These are phyloP conservation scores for Fusarium odoratissimum DNA, from an alignment of 2,329 filamentous ascomycete genomes.

Conservation along the genomic window DNA sequence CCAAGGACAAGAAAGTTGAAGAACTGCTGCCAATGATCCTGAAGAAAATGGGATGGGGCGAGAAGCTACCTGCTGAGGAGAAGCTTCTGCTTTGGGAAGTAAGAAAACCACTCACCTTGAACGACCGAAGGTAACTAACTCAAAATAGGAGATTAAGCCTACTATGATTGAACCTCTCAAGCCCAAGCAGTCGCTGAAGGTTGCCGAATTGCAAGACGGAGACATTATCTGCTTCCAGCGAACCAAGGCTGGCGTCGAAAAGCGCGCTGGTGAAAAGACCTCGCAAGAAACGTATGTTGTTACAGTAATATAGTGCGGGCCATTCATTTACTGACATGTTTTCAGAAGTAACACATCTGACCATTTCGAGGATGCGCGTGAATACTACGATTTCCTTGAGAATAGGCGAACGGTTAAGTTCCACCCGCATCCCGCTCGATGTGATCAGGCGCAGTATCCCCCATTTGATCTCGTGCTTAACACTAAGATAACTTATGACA, in stretches of 20 bases:
- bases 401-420: slow-evolving; percentile 86
- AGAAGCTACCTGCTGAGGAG: slow-evolving; percentile 73
- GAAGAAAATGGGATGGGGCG: slow-evolving; percentile 86
- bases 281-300: slow-evolving; percentile 49
- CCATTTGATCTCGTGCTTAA: slow-evolving; percentile 83
- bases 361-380: slow-evolving; percentile 76
- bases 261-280: slow-evolving; percentile 45
- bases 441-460: slow-evolving; percentile 68
- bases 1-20: slow-evolving; percentile 86
- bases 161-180: slow-evolving; percentile 97
- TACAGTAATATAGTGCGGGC: neutral
- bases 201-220: slow-evolving; percentile 95
- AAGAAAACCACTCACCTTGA: slow-evolving; percentile 36
- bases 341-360: slow-evolving; percentile 54
- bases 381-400: slow-evolving; percentile 93
- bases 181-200: slow-evolving; percentile 86
- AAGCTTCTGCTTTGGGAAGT: slow-evolving; percentile 81
- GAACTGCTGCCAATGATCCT: slow-evolving; percentile 84
- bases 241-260: slow-evolving; percentile 54
- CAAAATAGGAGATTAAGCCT: slow-evolving; percentile 85
- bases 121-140: slow-evolving; percentile 6
- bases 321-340: slow-evolving; percentile 19
- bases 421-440: slow-evolving; percentile 71
- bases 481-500: slow-evolving; percentile 90
- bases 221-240: slow-evolving; percentile 97